Percentiles rank a stretch among this genome's conserved stretches.
Evolutionary conservation across 805 yeast species (phyloP).

Genomic region (Lachancea dasiensis): DNA sequence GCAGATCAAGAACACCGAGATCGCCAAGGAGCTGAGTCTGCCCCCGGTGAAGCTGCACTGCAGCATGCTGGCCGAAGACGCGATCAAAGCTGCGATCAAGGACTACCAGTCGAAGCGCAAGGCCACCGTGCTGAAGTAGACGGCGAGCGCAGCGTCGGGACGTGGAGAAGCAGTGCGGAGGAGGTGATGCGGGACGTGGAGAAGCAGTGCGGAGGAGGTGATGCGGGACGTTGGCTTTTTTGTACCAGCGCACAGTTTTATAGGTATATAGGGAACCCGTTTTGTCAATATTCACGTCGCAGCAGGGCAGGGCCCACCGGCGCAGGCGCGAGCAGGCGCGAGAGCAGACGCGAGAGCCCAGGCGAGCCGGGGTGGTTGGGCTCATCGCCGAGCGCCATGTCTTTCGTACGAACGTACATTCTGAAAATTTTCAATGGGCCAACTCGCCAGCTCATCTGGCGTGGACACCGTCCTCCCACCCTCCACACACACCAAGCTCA

Average conservation of each 20-base stretch:
- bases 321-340: background rate
- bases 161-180: background rate
- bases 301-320: background rate
- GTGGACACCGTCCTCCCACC: too few relatives aligned
- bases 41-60: constrained; percentile 98
- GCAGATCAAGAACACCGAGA: constrained; percentile 84
- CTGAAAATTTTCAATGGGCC: constrained; percentile 5
- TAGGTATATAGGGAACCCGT: too few relatives aligned
- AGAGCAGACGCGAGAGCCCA: too few relatives aligned
- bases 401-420: background rate
- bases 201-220: too few relatives aligned
- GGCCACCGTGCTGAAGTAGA: constrained; percentile 14
- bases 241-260: too few relatives aligned
- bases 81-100: constrained; percentile 93
- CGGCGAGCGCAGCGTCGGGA: background rate
- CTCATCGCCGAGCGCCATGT: background rate
- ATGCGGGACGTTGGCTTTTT: too few relatives aligned
- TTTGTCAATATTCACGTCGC: too few relatives aligned
- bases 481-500: too few relatives aligned
- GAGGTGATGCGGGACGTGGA: background rate
- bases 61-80: constrained; percentile 98
- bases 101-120: constrained; percentile 84
- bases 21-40: constrained; percentile 87
- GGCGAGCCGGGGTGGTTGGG: background rate
- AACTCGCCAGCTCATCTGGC: too few relatives aligned